These are phyloP conservation scores for Guyanaporus albipodus DNA, from an alignment of 768 basidiomycete species.

Conservation along the genomic window DNA sequence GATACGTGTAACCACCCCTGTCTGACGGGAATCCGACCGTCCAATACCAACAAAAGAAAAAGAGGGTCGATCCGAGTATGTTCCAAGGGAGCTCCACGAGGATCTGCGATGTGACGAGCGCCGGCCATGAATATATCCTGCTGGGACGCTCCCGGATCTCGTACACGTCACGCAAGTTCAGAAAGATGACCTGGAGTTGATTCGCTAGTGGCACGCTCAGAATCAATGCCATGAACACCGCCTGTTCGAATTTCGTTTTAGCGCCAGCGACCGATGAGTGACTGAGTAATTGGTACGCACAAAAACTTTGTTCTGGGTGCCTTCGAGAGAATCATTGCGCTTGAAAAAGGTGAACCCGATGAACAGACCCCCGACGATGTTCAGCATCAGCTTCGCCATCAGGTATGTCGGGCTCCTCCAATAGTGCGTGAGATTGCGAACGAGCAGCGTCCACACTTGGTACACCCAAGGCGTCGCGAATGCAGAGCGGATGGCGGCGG, in stretches of 20 bases:
- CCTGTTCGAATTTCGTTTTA: slow-evolving; percentile 25
- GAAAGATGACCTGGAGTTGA: slow-evolving; percentile 60
- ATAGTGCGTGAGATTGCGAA: slow-evolving; percentile 43
- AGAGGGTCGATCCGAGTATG: slow-evolving; percentile 50
- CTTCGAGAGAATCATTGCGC: slow-evolving; percentile 49
- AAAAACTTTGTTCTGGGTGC: slow-evolving; percentile 64
- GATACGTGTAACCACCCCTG: slow-evolving; percentile 57
- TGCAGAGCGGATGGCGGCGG: slow-evolving; percentile 36
- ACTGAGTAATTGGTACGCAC: slow-evolving; percentile 40
- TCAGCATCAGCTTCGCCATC: slow-evolving; percentile 54
- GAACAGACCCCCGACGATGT: slow-evolving; percentile 51
- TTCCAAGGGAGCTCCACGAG: slow-evolving; percentile 62
- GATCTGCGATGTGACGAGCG: slow-evolving; percentile 51
- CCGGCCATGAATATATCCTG: slow-evolving; percentile 63
- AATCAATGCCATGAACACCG: slow-evolving; percentile 56
- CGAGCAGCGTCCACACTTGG: slow-evolving; percentile 43
- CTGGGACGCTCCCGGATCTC: slow-evolving; percentile 64
- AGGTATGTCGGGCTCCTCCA: slow-evolving; percentile 61
- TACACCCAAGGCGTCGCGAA: slow-evolving; percentile 53
- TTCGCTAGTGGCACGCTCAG: slow-evolving; percentile 50
- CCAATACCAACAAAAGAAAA: slow-evolving; percentile 70
- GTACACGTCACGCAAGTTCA: slow-evolving; percentile 56
- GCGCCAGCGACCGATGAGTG: neutral
- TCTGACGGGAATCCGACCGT: slow-evolving; percentile 55
- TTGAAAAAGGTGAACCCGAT: slow-evolving; percentile 64